Percentiles rank a stretch among this genome's conserved stretches.
Evolutionary conservation across 2,329 filamentous ascomycete genomes (phyloP).

Genomic region (Rosellinia necatrix): DNA sequence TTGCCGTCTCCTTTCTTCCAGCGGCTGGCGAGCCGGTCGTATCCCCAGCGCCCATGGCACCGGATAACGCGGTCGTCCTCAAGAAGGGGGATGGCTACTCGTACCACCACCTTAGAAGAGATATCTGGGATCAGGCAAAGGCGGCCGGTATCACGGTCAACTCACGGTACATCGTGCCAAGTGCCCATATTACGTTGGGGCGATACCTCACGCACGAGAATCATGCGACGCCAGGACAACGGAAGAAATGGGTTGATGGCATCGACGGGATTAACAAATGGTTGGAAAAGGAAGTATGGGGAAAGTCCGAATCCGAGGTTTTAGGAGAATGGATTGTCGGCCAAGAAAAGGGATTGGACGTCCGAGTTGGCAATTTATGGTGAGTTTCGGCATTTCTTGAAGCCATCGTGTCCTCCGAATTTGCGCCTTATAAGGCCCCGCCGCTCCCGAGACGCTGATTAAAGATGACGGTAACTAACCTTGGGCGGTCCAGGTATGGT

Average conservation of each 20-base stretch:
- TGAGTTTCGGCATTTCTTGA: neutral
- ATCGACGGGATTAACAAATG: constrained; percentile 79
- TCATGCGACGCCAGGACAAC: constrained; percentile 60
- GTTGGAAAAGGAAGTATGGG: constrained; percentile 75
- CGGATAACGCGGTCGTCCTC: constrained; percentile 42
- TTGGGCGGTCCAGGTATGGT: constrained; percentile 60
- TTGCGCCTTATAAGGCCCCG: too few relatives aligned
- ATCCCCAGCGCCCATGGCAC: constrained; percentile 47
- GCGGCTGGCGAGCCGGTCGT: constrained; percentile 64
- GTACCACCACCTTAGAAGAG: constrained; percentile 87
- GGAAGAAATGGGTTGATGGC: constrained; percentile 66
- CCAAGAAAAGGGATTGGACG: constrained; percentile 79
- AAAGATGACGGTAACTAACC: constrained; percentile 7
- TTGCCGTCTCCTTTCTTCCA: constrained; percentile 87
- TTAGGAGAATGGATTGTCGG: constrained; percentile 85
- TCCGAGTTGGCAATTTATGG: constrained; percentile 77
- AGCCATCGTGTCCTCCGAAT: too few relatives aligned
- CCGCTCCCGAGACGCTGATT: too few relatives aligned
- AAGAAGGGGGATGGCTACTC: constrained; percentile 70
- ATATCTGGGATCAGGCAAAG: constrained; percentile 68
- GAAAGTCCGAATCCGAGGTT: constrained; percentile 48
- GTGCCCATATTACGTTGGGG: constrained; percentile 85
- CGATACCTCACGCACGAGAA: constrained; percentile 75
- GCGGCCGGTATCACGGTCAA: constrained; percentile 70
- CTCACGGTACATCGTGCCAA: constrained; percentile 85